Base-by-base conservation (phyloP, 257 asterid species). In the Parsonsia alboflavescens region DNA sequence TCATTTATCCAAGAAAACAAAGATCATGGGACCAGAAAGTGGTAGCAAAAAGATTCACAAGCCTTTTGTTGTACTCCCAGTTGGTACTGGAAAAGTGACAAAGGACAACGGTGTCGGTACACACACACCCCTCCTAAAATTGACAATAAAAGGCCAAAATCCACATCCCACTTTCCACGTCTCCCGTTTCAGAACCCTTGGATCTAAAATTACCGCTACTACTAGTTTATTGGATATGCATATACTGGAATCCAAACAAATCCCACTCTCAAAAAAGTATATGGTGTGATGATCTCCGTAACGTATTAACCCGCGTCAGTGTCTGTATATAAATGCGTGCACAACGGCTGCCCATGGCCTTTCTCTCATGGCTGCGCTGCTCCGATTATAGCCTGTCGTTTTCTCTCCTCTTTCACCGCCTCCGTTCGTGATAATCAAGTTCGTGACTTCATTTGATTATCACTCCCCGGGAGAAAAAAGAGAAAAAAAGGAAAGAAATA, bases 161-260 rank as follows among this genome's bases (percentile, higher is more conserved):
- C 39, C 41, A 52, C 0, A n/a, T 0, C 16, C 30, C 28, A 57
- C 70, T 76, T 71, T 58, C 71, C 80, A 70, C 63, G 41, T 22
- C 63, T 13, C 63, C 68, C n/a, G 6, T 10, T 52, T 24, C 2
- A 54, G 0, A 24, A n/a, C 8, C 17, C 39, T 24, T 6, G 0
- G 22, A 61, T 33, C 10, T 46, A 2, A 21, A 44, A 21, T 41
- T 22, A n/a, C n/a, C n/a, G n/a, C n/a, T n/a, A n/a, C n/a, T n/a
- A n/a, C n/a, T 10, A 7, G 2, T 45, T 15, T 11, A 46, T 22
- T 74, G 72, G 9, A 71, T 77, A 77, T 33, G 39, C 39, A 33
- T 33, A 33, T 33, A 33, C 80, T 42, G 21, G 80, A 39, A 77
- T 71, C 80, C 76, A 42, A 42, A 68, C 7, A 46, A 68, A 68